Evolutionary conservation across 1,284 basidiomycete species (phyloP), one percentile per base, ranked within the genome.

Genomic region (Abortiporus biennis): DNA sequence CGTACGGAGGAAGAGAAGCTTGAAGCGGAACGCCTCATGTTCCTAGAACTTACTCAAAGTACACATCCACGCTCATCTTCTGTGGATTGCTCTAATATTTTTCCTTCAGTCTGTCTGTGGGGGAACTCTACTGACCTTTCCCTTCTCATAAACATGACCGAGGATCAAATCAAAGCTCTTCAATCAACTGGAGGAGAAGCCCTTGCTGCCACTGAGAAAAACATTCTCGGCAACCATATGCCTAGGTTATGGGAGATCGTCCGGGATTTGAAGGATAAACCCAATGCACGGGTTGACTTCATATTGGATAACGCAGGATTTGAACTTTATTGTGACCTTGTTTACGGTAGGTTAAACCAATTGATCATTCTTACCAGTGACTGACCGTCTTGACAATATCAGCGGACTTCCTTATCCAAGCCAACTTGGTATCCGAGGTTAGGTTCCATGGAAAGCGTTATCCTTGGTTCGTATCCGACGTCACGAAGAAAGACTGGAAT

Each of bases 81-180:
- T 40, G 9, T 11, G 15, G 27, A n/a, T 9, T 13, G 21, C 37
- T 42, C 47, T 54, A 3, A 57, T 35, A 29, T 36, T 33, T 34
- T 11, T 12, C 45, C 21, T 24, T 22, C 44, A 89, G 90, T 96
- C 44, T 94, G 91, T 58, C 73, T 95, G 17, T 94, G 92, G 91
- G 92, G 92, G 13, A 95, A 95, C 66, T 90, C 92, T n/a, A 98
- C 95, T 44, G 94, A 98, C 64, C 72, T 98, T 42, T 95, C 92
- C 2, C 76, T 98, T 24, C 75, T 98, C 43, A 98, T 97, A 68
- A 92, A 98, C 69, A 97, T 97, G 94, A 92, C 91, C 11, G 94
- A 98, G 66, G 94, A 98, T 34, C 94, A 98, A 64, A 97, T 99
- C 68, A 95, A 95, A 66, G 81, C 87, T 43, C 76, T 98, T n/a